Percentiles rank a stretch among this genome's conserved stretches.
phyloP scores from a whole-genome alignment of 2,329 filamentous ascomycete genomes.

The Rhinocladiella similis region DNA sequence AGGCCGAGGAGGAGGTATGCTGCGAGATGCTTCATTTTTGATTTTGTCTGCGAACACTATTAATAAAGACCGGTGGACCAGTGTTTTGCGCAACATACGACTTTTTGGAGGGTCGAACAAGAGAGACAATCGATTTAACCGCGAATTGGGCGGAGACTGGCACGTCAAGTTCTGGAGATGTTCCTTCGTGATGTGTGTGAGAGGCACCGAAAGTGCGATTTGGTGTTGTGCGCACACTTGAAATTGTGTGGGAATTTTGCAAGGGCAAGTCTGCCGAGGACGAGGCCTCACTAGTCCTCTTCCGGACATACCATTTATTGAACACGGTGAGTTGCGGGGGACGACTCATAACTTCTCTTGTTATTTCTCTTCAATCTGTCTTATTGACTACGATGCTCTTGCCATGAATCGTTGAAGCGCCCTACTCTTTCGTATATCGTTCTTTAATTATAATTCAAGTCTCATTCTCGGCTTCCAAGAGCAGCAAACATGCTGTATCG shows the following conservation, averaged over 20 bases:
- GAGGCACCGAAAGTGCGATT: constrained; percentile 3
- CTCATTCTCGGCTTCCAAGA: neutral
- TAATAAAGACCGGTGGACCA: neutral
- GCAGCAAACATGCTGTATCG: neutral
- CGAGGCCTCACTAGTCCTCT: constrained; percentile 4
- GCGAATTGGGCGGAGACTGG: constrained; percentile 98
- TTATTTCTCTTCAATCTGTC: constrained; percentile 2
- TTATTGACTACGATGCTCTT: neutral
- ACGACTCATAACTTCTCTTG: constrained; percentile 5
- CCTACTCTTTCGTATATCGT: neutral
- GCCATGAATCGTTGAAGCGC: neutral
- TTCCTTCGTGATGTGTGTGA: constrained; percentile 35
- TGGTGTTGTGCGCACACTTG: constrained; percentile 18
- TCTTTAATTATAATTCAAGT: neutral
- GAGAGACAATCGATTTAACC: constrained; percentile 99
- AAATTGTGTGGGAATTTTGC: constrained; percentile 29
- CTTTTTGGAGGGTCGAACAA: constrained; percentile 44
- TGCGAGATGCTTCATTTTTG: constrained; percentile 99
- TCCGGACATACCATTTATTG: constrained; percentile 6
- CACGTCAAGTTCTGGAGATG: constrained; percentile 78
- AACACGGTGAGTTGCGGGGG: neutral
- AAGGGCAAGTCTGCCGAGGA: constrained; percentile 16
- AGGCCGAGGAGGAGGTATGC: constrained; percentile 97
- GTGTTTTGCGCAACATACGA: constrained; percentile 1
- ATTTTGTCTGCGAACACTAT: constrained; percentile 21